These are phyloP conservation scores for Coniosporium apollinis DNA, from an alignment of 495 filamentous ascomycete genomes.

Conservation along the genomic window DNA sequence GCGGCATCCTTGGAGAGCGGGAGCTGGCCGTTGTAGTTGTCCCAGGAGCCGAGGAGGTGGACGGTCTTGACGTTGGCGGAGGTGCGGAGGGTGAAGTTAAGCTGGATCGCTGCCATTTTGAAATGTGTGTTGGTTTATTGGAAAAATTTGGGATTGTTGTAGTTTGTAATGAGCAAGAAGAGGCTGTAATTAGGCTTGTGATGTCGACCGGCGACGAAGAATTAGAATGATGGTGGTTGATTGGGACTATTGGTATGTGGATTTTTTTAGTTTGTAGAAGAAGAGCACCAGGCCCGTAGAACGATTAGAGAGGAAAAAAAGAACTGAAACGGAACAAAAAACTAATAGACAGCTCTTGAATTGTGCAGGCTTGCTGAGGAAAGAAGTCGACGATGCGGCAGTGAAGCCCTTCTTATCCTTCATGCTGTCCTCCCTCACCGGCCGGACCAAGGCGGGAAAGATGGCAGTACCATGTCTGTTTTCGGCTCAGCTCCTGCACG, in stretches of 20 bases:
- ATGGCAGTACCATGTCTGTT: no score
- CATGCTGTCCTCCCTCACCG: no score
- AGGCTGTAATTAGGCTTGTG: slow-evolving; percentile 20
- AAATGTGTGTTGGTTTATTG: slow-evolving; percentile 5
- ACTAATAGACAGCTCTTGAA: slow-evolving; percentile 20
- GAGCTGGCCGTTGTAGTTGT: slow-evolving; percentile 86
- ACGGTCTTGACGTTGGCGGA: slow-evolving; percentile 95
- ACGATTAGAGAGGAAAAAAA: slow-evolving; percentile 15
- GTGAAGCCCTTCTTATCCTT: no score
- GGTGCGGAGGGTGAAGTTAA: slow-evolving; percentile 61
- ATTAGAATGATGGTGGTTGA: slow-evolving; percentile 12
- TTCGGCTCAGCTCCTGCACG: no score
- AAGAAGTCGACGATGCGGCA: no score
- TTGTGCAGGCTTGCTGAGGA: slow-evolving; percentile 27
- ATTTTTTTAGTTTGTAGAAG: slow-evolving; percentile 7
- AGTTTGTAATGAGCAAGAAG: slow-evolving; percentile 22
- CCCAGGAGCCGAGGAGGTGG: slow-evolving; percentile 95
- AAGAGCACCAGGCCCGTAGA: slow-evolving; percentile 17
- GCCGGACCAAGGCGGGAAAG: no score
- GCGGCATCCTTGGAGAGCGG: slow-evolving; percentile 74
- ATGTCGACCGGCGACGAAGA: slow-evolving; percentile 24
- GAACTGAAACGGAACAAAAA: slow-evolving; percentile 13
- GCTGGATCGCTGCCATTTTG: slow-evolving; percentile 26
- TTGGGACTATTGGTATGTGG: slow-evolving; percentile 2
- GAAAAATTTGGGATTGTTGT: slow-evolving; percentile 9